A percentile compares a stretch with the other conserved stretches of the same genome.
phyloP scores from a whole-genome alignment of 2,329 filamentous ascomycete genomes.

The Colletotrichum chlorophyti region DNA sequence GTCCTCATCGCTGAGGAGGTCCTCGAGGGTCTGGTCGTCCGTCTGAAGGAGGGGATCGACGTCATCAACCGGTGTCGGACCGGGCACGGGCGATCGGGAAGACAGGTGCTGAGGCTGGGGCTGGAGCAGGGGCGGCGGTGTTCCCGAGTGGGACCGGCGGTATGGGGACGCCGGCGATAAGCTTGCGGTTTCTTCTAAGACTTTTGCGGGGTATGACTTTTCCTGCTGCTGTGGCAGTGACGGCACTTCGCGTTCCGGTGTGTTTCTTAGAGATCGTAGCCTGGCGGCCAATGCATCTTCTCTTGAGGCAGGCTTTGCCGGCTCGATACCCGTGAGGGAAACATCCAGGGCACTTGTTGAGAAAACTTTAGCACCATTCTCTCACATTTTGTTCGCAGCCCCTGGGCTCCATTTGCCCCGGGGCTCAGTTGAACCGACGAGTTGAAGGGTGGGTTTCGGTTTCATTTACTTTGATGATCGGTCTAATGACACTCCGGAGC shows the following conservation, averaged over 20 bases:
- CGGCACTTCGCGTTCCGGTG: slow-evolving; percentile 35
- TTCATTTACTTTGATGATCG: slow-evolving; percentile 47
- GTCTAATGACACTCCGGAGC: slow-evolving; percentile 31
- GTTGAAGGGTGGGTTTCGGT: slow-evolving; percentile 1
- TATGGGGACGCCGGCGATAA: not conserved
- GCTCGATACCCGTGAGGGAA: slow-evolving; percentile 47
- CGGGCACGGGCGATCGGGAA: not conserved
- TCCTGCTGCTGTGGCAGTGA: slow-evolving; percentile 26
- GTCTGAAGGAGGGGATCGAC: slow-evolving; percentile 50
- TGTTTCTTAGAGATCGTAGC: slow-evolving; percentile 56
- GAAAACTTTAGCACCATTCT: slow-evolving; percentile 11
- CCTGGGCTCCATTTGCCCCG: no score
- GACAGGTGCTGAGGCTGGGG: not conserved
- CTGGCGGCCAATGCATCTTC: slow-evolving; percentile 60
- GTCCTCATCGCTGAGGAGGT: slow-evolving; percentile 54
- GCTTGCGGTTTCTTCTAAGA: not conserved
- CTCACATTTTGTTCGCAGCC: no score
- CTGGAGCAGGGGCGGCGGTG: slow-evolving; percentile 3
- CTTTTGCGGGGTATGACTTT: no score
- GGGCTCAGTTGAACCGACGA: no score
- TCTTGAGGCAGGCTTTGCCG: slow-evolving; percentile 48
- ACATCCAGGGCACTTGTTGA: slow-evolving; percentile 32
- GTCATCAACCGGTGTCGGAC: slow-evolving; percentile 30
- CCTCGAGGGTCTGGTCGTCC: slow-evolving; percentile 60
- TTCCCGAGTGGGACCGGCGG: not conserved